Conservation (phyloP, 164 flowering plant species). For the Umbilicus rupestris region DNA sequence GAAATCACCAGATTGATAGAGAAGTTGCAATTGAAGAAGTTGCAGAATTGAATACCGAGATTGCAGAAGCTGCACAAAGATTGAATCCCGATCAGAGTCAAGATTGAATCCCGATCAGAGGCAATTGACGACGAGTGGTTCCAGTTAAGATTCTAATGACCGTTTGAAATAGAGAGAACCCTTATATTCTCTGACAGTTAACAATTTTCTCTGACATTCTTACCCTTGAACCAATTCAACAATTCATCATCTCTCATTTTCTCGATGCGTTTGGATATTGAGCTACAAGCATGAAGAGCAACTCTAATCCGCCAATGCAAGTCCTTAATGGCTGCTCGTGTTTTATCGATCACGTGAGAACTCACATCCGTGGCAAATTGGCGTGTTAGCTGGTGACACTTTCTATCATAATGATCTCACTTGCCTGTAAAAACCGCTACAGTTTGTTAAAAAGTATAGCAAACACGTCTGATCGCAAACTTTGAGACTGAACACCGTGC, state of each 20-base stretch:
- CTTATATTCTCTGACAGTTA: no score
- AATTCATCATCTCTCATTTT: conserved; percentile 95
- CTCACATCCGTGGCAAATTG: conserved; percentile 80
- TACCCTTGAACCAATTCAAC: conserved; percentile 92
- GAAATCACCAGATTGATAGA: no score
- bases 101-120: no score
- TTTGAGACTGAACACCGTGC: no score
- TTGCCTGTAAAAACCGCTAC: conserved; percentile 61
- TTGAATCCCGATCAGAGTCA: no score
- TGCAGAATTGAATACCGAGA: no score
- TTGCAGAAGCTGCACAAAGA: no score
- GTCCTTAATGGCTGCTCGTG: conserved; percentile 75
- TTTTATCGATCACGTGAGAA: conserved; percentile 65
- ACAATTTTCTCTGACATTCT: conserved; percentile 6
- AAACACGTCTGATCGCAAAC: background rate
- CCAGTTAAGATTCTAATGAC: no score
- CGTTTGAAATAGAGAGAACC: no score
- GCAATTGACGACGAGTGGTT: no score
- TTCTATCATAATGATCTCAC: conserved; percentile 59
- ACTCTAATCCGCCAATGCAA: conserved; percentile 72
- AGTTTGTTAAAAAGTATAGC: no score
- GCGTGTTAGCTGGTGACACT: conserved; percentile 67
- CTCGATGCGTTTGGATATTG: conserved; percentile 86
- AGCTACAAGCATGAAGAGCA: conserved; percentile 74
- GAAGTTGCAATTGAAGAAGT: no score